phyloP scores from a whole-genome alignment of 139 green algal genomes.

The Chlorella sp. region DNA sequence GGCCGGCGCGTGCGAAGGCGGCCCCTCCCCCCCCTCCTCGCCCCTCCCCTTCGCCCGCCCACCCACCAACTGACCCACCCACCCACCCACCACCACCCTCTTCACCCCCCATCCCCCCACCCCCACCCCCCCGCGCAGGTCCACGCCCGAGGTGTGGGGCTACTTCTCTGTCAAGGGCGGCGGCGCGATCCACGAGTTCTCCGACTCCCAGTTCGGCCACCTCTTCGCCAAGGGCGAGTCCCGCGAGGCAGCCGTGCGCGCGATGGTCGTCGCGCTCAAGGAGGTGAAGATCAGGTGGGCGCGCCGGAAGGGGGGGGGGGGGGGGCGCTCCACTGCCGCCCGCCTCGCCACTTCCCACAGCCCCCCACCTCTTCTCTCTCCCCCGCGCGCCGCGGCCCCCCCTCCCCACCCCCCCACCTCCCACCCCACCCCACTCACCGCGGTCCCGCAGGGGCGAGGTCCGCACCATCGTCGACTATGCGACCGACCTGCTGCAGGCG shows the following conservation, averaged over 20 bases:
- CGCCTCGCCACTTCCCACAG: background rate
- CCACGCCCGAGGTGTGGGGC: slow-evolving; percentile 89
- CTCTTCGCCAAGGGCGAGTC: slow-evolving; percentile 92
- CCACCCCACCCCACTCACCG: background rate
- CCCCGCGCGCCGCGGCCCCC: background rate
- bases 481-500: slow-evolving; percentile 81
- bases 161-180: slow-evolving; percentile 97
- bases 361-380: background rate
- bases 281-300: slow-evolving; percentile 80
- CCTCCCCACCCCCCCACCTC: background rate
- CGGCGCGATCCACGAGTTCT: slow-evolving; percentile 96
- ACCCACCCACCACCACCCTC: no score
- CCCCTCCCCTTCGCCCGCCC: no score
- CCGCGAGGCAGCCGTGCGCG: slow-evolving; percentile 79
- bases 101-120: slow-evolving; percentile 25
- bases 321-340: background rate
- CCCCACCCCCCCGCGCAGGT: background rate
- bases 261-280: slow-evolving; percentile 94
- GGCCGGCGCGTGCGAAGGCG: no score
- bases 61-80: no score
- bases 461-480: slow-evolving; percentile 89
- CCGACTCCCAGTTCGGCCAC: slow-evolving; percentile 98
- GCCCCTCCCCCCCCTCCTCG: no score
- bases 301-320: background rate
- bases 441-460: slow-evolving; percentile 86